These are phyloP conservation scores for Trametes sp. DNA, from an alignment of 1,284 basidiomycete species.

Conservation along the genomic window DNA sequence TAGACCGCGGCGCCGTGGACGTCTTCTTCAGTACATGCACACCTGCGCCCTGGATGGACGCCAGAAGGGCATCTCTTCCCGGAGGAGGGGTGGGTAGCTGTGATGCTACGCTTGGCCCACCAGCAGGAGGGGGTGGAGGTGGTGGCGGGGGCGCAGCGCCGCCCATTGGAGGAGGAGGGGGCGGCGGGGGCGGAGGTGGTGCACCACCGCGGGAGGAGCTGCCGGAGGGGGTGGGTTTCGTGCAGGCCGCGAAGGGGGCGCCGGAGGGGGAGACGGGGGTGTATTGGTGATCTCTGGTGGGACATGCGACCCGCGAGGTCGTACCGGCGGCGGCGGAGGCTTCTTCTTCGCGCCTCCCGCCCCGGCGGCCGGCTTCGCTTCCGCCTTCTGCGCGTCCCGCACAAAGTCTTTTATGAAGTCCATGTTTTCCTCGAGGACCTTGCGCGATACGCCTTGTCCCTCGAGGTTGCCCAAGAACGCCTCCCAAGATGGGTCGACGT, in stretches of 20 bases:
- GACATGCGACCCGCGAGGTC: constrained; percentile 47
- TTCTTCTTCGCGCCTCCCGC: constrained; percentile 53
- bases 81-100: constrained; percentile 48
- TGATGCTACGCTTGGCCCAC: constrained; percentile 40
- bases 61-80: constrained; percentile 68
- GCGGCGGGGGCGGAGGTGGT: constrained; percentile 44
- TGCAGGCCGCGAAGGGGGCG: constrained; percentile 29
- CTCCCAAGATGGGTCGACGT: constrained; percentile 95
- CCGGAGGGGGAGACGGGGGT: constrained; percentile 35
- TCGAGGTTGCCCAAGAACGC: constrained; percentile 79
- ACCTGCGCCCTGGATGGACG: constrained; percentile 74
- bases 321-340: constrained; percentile 62
- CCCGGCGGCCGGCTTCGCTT: constrained; percentile 11
- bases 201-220: constrained; percentile 31
- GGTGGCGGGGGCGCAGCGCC: constrained; percentile 36
- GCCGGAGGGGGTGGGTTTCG: constrained; percentile 29
- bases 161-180: constrained; percentile 45
- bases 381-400: constrained; percentile 57
- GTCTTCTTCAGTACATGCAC: constrained; percentile 81
- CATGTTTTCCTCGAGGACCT: constrained; percentile 78
- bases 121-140: constrained; percentile 36
- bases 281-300: constrained; percentile 40
- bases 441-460: constrained; percentile 70
- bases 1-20: constrained; percentile 44
- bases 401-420: constrained; percentile 92